These are phyloP conservation scores for Ustilago xerochloae DNA, from an alignment of 1,284 basidiomycete species.

Conservation along the genomic window DNA sequence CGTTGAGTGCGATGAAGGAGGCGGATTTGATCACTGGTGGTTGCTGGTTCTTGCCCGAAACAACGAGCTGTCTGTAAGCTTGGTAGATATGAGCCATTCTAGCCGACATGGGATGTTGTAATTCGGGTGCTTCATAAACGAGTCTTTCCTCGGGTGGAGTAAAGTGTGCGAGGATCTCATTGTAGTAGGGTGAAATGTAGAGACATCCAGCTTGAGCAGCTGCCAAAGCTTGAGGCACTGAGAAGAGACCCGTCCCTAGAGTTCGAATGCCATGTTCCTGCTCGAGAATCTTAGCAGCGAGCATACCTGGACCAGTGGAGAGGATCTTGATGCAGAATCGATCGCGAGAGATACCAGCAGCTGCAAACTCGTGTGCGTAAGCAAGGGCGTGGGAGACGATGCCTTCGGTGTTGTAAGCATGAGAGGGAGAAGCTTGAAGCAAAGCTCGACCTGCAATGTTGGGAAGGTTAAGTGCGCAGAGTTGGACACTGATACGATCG, in stretches of 20 bases:
- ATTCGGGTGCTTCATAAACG: constrained; percentile 22
- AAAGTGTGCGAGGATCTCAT: constrained; percentile 66
- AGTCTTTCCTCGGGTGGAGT: constrained; percentile 8
- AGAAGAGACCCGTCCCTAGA: constrained; percentile 67
- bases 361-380: constrained; percentile 28
- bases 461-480: constrained; percentile 28
- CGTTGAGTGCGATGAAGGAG: constrained; percentile 33
- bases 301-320: constrained; percentile 65
- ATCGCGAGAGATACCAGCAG: constrained; percentile 37
- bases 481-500: constrained; percentile 25
- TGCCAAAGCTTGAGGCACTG: constrained; percentile 66
- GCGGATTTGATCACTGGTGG: constrained; percentile 37
- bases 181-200: constrained; percentile 67
- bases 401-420: constrained; percentile 25
- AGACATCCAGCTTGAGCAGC: constrained; percentile 66
- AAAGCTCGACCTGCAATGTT: constrained; percentile 32
- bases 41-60: not conserved
- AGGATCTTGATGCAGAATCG: constrained; percentile 68
- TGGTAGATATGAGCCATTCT: constrained; percentile 44
- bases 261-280: constrained; percentile 64
- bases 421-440: constrained; percentile 26
- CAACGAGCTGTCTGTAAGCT: constrained; percentile 19
- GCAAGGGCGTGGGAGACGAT: constrained; percentile 33
- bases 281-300: constrained; percentile 52
- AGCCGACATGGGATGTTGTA: constrained; percentile 36